Percentiles rank a stretch among this genome's conserved stretches.
phyloP scores from a whole-genome alignment of 352 stramenopile genomes.

The Phytophthora cactorum region DNA sequence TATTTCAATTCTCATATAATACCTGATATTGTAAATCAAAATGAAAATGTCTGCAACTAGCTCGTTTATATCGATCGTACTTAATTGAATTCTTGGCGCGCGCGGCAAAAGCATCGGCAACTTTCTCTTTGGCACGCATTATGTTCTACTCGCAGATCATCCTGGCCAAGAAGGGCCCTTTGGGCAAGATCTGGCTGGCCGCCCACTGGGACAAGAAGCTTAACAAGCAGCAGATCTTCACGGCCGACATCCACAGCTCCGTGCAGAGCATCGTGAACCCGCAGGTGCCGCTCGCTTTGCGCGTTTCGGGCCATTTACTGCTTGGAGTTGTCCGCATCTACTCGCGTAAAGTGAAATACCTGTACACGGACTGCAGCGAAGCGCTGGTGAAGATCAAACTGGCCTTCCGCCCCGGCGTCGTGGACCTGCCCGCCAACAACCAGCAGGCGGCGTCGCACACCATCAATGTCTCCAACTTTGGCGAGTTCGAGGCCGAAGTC shows the following conservation, averaged over 20 bases:
- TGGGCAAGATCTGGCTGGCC: slow-evolving; percentile 99
- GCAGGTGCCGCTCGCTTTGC: slow-evolving; percentile 96
- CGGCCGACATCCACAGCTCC: slow-evolving; percentile 96
- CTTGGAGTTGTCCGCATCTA: slow-evolving; percentile 99
- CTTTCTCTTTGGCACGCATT: not conserved
- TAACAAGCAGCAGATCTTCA: slow-evolving; percentile 98
- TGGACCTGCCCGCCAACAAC: slow-evolving; percentile 72
- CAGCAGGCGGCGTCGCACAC: slow-evolving; percentile 72
- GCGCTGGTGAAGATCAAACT: slow-evolving; percentile 99
- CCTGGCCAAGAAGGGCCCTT: slow-evolving; percentile 98
- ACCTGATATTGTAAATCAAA: not conserved
- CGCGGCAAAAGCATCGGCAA: slow-evolving; percentile 11
- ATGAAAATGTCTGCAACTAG: not conserved
- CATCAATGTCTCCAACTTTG: slow-evolving; percentile 89
- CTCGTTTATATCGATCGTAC: slow-evolving; percentile 11
- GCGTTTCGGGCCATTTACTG: slow-evolving; percentile 97
- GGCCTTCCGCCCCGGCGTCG: slow-evolving; percentile 89
- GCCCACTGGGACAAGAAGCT: slow-evolving; percentile 99
- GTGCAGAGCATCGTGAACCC: slow-evolving; percentile 98
- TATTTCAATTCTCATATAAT: not conserved
- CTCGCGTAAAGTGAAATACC: slow-evolving; percentile 97
- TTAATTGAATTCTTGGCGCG: slow-evolving; percentile 18
- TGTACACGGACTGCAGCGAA: slow-evolving; percentile 98
- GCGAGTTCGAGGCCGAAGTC: slow-evolving; percentile 86
- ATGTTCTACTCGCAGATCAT: slow-evolving; percentile 99